Evolutionary conservation across 129 eudicot genomes (phyloP), one percentile per base, ranked within the genome.

Genomic region (Arctium lappa): DNA sequence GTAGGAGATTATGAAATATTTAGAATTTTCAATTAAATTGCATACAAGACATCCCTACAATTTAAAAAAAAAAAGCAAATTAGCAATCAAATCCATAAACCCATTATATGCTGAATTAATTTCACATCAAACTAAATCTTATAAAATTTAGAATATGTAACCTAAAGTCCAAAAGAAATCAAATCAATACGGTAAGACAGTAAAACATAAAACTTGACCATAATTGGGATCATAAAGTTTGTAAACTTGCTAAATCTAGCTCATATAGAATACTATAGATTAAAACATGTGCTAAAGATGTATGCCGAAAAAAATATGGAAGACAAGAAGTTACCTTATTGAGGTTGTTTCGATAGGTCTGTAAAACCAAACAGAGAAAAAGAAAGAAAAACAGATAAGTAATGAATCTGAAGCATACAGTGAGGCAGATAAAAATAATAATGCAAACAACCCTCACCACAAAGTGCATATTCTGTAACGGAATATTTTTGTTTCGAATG

Each of bases 301-400:
- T 13, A 40, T 79, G 27, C 7, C 40, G 27, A 7, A 48, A 77
- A 77, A 39, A 32, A 60, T 74, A 27, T 2, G 65, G 53, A 50
- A 29, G 38, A 39, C 16, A 22, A 30, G 16, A 9, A 12, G 6
- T 80, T 90, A 94, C 98, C 98, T 94, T 94, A 81, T 92, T 96
- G 50, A 96, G 97, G 85, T 96, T 96, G 95, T 96, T 96, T 34
- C 99, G 97, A 77, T 89, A 96, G 1, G 99, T 96, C 99, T 96
- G 99, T 80, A 69, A 85, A 13, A 48, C 29, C 32, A 44, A 72
- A 53, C 3, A 62, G 32, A 69, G 13, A 75, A 75, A 8, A 39
- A 74, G 48, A 68, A 44, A 68, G 66, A 27, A 48, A 87, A 68
- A 73, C 34, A 85, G 69, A 56, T 32, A 68, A 18, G 40, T 73